A percentile compares a stretch with the other conserved stretches of the same genome.
Evolutionary conservation across 2,329 filamentous ascomycete species (phyloP).

Genomic region (Fusarium irregulare): DNA sequence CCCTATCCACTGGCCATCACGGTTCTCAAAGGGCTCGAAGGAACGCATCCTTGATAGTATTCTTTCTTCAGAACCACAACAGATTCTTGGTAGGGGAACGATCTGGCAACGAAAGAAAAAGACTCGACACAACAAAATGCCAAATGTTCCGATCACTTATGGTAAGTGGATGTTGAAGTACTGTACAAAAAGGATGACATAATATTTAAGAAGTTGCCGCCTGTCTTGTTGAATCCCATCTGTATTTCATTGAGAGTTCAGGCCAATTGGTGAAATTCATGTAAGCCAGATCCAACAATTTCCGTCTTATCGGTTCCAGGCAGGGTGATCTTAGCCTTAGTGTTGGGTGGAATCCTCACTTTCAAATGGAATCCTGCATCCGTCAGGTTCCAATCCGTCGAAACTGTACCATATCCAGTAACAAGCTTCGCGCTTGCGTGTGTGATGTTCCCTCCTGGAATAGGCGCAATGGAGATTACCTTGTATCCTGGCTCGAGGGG

Average conservation of each 20-base stretch:
- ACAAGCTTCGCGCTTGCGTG: background rate
- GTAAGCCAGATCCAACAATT: background rate
- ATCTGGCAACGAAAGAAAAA: too few species aligned
- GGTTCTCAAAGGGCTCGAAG: too few species aligned
- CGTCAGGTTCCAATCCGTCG: background rate
- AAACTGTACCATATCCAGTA: background rate
- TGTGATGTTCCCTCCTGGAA: background rate
- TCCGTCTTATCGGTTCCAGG: background rate
- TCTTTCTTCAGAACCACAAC: too few species aligned
- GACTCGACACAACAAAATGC: fast-evolving
- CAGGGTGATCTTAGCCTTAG: background rate
- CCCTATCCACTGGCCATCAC: too few species aligned
- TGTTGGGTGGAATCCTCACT: background rate
- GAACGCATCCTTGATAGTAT: too few species aligned
- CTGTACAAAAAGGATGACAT: too few species aligned
- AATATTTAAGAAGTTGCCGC: too few species aligned
- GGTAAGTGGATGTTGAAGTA: too few species aligned
- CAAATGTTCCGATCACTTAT: too few species aligned
- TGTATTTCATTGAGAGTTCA: background rate
- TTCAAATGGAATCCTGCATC: background rate
- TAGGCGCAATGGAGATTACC: background rate
- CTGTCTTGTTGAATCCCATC: fast-evolving
- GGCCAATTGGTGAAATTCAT: background rate
- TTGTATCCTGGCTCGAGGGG: background rate
- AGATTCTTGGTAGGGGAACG: too few species aligned